A percentile compares a stretch with the other conserved stretches of the same genome.
Evolutionary conservation across 192 early-diverging fungal genomes (phyloP).

Genomic region (Gryganskiella cystojenkinii): DNA sequence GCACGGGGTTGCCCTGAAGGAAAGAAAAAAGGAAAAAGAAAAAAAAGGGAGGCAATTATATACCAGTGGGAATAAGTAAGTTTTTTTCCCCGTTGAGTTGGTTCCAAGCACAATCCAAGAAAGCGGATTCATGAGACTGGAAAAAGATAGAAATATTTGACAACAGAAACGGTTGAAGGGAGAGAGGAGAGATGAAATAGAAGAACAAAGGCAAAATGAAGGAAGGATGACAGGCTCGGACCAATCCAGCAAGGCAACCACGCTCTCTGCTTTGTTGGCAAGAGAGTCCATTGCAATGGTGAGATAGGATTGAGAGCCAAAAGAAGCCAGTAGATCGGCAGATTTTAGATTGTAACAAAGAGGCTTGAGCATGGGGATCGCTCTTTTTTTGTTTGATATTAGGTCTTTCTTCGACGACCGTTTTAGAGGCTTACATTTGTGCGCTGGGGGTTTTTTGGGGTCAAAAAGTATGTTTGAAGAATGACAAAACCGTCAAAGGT

Average conservation of each 20-base stretch:
- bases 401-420: not conserved
- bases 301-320: not conserved
- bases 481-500: not conserved
- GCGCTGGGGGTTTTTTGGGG: no score
- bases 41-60: constrained; percentile 6
- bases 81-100: no score
- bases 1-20: constrained; percentile 29
- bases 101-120: no score
- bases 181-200: not conserved
- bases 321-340: not conserved
- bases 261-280: no score
- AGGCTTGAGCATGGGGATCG: constrained; percentile 21
- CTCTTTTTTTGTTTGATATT: constrained; percentile 9
- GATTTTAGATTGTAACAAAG: constrained; percentile 8
- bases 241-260: not conserved
- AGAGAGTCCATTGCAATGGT: not conserved
- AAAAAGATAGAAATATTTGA: no score
- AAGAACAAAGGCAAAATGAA: not conserved
- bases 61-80: not conserved
- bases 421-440: no score
- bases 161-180: not conserved
- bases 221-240: not conserved
- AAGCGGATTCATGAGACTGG: no score
- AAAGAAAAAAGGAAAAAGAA: not conserved
- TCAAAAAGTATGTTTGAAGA: no score